Evolutionary conservation across 345 rosid species (phyloP).

Genomic region (Pelargonium nanum): DNA sequence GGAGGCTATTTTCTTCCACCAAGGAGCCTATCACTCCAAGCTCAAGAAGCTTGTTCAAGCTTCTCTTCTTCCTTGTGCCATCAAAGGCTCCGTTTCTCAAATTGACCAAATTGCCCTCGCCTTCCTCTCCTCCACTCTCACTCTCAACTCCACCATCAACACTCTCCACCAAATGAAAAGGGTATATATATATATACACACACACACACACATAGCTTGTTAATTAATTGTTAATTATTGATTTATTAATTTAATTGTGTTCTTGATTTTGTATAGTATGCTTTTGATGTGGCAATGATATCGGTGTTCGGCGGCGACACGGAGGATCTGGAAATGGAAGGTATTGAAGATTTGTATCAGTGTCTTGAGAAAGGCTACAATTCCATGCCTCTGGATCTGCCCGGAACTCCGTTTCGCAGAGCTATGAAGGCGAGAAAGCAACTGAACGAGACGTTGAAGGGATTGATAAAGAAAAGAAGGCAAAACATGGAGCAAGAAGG

Average conservation of each 20-base stretch:
- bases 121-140: slow-evolving; percentile 56
- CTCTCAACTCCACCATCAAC: slow-evolving; percentile 37
- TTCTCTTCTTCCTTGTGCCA: slow-evolving; percentile 59
- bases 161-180: slow-evolving; percentile 81
- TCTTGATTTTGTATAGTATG: slow-evolving; percentile 38
- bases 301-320: slow-evolving; percentile 59
- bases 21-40: slow-evolving; percentile 65
- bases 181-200: slow-evolving; percentile 28
- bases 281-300: slow-evolving; percentile 88
- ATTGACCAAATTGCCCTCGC: slow-evolving; percentile 55
- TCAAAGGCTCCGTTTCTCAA: slow-evolving; percentile 52
- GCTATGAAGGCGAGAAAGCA: slow-evolving; percentile 82
- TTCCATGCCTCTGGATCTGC: slow-evolving; percentile 85
- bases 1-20: slow-evolving; percentile 76
- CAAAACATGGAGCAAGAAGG: not conserved
- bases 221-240: not conserved
- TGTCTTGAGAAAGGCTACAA: slow-evolving; percentile 76
- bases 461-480: slow-evolving; percentile 56
- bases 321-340: slow-evolving; percentile 43
- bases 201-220: not conserved
- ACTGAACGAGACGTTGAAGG: slow-evolving; percentile 43
- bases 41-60: slow-evolving; percentile 66
- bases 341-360: slow-evolving; percentile 57
- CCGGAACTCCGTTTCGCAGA: slow-evolving; percentile 68
- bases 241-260: slow-evolving; percentile 3